Base-by-base conservation (phyloP, 306 rosid species). In the Pyrus betulifolia region DNA sequence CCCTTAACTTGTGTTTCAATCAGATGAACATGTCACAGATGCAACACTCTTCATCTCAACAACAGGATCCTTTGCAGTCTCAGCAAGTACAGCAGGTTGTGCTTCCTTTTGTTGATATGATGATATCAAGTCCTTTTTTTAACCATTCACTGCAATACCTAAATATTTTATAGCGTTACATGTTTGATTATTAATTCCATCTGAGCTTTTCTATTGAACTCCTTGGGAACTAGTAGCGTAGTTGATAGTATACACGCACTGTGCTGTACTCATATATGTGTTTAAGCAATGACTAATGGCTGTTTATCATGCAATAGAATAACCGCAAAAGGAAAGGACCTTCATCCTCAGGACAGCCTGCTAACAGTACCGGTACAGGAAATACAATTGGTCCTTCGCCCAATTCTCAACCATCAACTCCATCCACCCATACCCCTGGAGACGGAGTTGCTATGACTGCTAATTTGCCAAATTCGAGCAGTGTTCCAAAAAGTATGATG, bases 311-410 rank as follows among this genome's bases (percentile, higher is more conserved):
- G 70, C 65, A 40, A 81, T 75, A 92, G 97, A 89, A 83, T 77
- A 85, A 80, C 74, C 89, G 98, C 57, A 93, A 93, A 80, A 88
- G 98, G 90, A 93, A 90, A 86, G 97, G 93, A 31, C 97, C 93
- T 79, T 75, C 97, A 22, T 89, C 98, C 73, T 91, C 98, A n/a
- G 98, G 98, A 76, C 45, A 40, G 45, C 83, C 93, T 78, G 98
- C 97, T 75, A 93, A 91, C 87, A 93, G 98, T 85, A 88, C 98
- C 64, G 98, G 98, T 74, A 93, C 98, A 35, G 98, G 96, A 87
- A 93, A 91, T 74, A 90, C 98, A 58, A 72, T 86, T 25, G 98
- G 98, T 70, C 97, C 93, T 75, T 89, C 97, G 18, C 89, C 97
- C 49, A 91, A 91, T 78, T 93, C 98, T 84, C 98, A 91, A 59